phyloP scores from a whole-genome alignment of 192 early-diverging fungal genomes.

The Blastocladiella britannica region DNA sequence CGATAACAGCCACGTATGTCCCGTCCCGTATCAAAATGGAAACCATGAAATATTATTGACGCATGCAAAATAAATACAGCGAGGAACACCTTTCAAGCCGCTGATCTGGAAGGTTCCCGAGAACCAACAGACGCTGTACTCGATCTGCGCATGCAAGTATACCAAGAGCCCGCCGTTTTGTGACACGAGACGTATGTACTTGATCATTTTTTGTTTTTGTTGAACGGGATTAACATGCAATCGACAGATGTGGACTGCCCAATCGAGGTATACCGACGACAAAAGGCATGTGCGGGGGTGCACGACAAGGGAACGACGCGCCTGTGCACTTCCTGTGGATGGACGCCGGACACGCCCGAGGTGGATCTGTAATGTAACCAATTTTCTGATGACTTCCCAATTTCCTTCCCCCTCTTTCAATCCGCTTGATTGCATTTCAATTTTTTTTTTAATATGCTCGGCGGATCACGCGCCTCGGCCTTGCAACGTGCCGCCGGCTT shows the following conservation, averaged over 20 bases:
- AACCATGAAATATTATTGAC: too few species aligned
- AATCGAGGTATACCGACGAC: not conserved
- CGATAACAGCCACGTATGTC: not conserved
- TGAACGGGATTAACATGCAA: too few species aligned
- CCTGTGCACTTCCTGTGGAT: not conserved
- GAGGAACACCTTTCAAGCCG: not conserved
- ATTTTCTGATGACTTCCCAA: too few species aligned
- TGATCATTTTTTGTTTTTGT: not conserved
- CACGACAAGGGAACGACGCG: not conserved
- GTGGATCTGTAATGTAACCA: not conserved
- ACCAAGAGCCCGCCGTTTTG: not conserved
- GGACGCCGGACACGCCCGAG: not conserved
- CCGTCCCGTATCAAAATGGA: too few species aligned
- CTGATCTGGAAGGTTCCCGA: not conserved
- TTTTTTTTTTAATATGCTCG: too few species aligned
- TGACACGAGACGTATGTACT: not conserved
- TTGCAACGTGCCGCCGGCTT: too few species aligned
- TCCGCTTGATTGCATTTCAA: too few species aligned
- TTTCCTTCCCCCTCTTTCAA: too few species aligned
- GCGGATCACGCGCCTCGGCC: too few species aligned
- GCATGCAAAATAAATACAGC: too few species aligned
- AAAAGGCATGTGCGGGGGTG: not conserved
- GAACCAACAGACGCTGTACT: not conserved
- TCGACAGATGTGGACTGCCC: not conserved
- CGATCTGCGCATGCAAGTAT: not conserved